phyloP scores from a whole-genome alignment of 2,329 filamentous ascomycete genomes.

The Sarocladium oryzae region DNA sequence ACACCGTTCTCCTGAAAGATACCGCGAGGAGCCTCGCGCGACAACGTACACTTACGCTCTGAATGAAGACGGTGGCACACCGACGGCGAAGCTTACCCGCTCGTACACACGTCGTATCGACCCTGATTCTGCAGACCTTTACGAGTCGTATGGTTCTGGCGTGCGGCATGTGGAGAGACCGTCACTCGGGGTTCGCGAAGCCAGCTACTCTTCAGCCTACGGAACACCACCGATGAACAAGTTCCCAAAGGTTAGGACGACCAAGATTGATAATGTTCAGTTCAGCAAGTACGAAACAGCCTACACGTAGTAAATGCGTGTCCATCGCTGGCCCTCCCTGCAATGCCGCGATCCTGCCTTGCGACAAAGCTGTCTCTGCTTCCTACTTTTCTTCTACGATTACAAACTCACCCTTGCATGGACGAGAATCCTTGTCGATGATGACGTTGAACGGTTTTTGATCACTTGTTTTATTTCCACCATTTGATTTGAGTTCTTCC shows the following conservation, averaged over 20 bases:
- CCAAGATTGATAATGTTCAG: conserved; percentile 25
- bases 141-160: conserved; percentile 18
- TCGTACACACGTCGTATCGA: conserved; percentile 23
- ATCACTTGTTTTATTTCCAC: conserved; percentile 9
- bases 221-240: conserved; percentile 8
- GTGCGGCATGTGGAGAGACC: conserved; percentile 22
- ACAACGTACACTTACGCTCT: background rate
- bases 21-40: background rate
- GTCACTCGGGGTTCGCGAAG: conserved; percentile 22
- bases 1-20: conserved; percentile 26
- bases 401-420: background rate
- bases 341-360: background rate
- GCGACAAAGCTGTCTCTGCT: background rate
- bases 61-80: conserved; percentile 1
- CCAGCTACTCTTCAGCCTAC: conserved; percentile 22
- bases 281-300: conserved; percentile 20
- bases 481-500: background rate
- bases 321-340: background rate
- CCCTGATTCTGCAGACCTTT: conserved; percentile 14
- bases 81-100: conserved; percentile 18
- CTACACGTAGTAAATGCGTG: background rate
- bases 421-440: background rate
- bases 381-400: background rate
- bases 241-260: conserved; percentile 28
- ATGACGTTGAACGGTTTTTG: background rate